Evolutionary conservation across 2,329 filamentous ascomycete genomes (phyloP).

Genomic region (Aspergillus bombycis): DNA sequence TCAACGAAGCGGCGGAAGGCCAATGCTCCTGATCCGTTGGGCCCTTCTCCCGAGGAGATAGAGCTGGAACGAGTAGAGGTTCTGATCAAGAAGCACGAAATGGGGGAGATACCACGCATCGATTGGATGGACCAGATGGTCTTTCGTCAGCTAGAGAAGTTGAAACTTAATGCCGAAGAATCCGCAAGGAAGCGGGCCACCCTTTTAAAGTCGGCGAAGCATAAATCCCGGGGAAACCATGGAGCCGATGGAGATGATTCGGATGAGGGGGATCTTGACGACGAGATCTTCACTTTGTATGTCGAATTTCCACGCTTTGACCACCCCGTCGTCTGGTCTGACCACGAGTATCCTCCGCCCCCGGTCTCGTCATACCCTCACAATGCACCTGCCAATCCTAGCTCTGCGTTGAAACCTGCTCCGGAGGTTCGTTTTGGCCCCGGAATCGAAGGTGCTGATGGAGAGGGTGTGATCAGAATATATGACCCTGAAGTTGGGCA

Average conservation of each 20-base stretch:
- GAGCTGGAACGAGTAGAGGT: constrained; percentile 89
- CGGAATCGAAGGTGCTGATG: constrained; percentile 73
- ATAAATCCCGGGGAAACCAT: constrained; percentile 32
- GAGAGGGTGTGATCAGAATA: constrained; percentile 70
- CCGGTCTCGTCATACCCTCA: constrained; percentile 77
- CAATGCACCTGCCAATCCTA: constrained; percentile 64
- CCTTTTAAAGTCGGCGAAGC: constrained; percentile 38
- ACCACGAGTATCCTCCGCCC: constrained; percentile 86
- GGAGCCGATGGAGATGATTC: constrained; percentile 46
- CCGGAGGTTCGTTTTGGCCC: constrained; percentile 90
- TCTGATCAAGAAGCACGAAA: constrained; percentile 95
- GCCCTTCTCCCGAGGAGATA: constrained; percentile 69
- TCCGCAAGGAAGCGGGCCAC: constrained; percentile 61
- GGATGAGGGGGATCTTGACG: constrained; percentile 49
- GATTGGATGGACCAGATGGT: constrained; percentile 96
- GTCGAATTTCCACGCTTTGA: constrained; percentile 94
- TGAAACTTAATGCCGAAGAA: constrained; percentile 66
- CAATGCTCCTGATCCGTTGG: constrained; percentile 49
- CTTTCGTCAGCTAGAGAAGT: constrained; percentile 85
- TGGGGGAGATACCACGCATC: constrained; percentile 90
- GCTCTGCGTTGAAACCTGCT: constrained; percentile 73
- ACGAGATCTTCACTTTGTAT: constrained; percentile 77
- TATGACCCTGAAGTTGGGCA: constrained; percentile 93
- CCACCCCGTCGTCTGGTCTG: constrained; percentile 91
- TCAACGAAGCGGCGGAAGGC: constrained; percentile 58